phyloP scores from a whole-genome alignment of 768 basidiomycete species.

The Trametes punicea region DNA sequence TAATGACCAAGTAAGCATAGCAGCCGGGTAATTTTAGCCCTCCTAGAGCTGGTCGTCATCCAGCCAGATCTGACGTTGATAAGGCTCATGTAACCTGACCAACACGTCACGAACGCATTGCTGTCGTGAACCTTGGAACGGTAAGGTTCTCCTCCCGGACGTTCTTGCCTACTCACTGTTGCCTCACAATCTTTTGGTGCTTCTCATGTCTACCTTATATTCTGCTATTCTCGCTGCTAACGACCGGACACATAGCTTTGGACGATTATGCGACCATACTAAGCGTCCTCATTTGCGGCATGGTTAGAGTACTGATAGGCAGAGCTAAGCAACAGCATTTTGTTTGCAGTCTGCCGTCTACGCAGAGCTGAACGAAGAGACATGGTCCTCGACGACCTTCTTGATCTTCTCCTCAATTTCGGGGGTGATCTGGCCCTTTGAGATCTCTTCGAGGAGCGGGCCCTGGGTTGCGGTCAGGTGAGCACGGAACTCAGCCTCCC shows the following conservation, averaged over 20 bases:
- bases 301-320: conserved; percentile 16
- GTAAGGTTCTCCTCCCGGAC: no score
- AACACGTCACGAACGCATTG: no score
- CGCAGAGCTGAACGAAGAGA: conserved; percentile 64
- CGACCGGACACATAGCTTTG: background rate
- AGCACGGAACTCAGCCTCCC: conserved; percentile 90
- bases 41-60: no score
- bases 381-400: conserved; percentile 90
- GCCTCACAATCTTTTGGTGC: no score
- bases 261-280: conserved; percentile 21
- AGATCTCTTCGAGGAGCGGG: conserved; percentile 80
- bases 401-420: conserved; percentile 94
- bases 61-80: no score
- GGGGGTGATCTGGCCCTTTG: conserved; percentile 77
- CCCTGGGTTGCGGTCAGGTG: conserved; percentile 75
- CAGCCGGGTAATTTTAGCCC: no score
- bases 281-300: conserved; percentile 21
- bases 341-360: conserved; percentile 19
- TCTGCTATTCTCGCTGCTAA: no score
- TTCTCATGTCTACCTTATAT: no score
- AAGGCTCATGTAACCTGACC: no score
- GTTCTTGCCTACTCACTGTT: no score
- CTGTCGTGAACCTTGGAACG: no score
- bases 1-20: no score
- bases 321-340: conserved; percentile 20